phyloP scores from a whole-genome alignment of 371 early-diverging fungal genomes.

The Actinomucor elegans region DNA sequence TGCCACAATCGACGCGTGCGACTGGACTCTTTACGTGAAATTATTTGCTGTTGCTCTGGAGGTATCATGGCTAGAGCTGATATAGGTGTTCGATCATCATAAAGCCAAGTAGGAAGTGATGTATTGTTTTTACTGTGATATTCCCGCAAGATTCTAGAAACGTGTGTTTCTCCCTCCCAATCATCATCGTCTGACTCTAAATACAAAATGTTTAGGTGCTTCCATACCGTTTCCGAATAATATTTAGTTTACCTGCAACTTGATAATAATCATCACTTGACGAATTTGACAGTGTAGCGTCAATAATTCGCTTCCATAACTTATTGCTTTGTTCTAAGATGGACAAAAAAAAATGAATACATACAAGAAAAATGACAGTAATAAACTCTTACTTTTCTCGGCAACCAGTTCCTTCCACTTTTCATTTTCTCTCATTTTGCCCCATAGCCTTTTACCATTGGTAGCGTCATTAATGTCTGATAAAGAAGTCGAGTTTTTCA shows the following conservation, averaged over 20 bases:
- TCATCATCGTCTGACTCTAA: constrained; percentile 61
- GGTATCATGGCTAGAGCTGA: not conserved
- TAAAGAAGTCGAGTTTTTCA: constrained; percentile 18
- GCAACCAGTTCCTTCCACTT: constrained; percentile 44
- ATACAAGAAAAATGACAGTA: too few relatives aligned
- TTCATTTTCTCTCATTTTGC: constrained; percentile 43
- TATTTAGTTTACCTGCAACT: too few relatives aligned
- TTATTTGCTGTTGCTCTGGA: not conserved
- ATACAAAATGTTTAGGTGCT: too few relatives aligned
- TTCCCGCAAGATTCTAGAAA: constrained; percentile 51
- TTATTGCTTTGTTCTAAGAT: too few relatives aligned
- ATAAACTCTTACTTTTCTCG: constrained; percentile 34
- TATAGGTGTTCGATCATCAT: constrained; percentile 21
- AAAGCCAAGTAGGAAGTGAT: constrained; percentile 30
- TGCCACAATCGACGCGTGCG: constrained; percentile 7
- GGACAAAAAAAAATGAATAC: too few relatives aligned
- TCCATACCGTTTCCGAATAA: too few relatives aligned
- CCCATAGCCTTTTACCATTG: constrained; percentile 38
- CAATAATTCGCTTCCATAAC: constrained; percentile 53
- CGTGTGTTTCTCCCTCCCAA: constrained; percentile 59
- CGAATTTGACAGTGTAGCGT: constrained; percentile 49
- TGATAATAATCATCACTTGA: not conserved
- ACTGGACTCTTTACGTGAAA: not conserved
- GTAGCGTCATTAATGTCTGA: not conserved
- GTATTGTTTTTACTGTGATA: constrained; percentile 31